A percentile compares a stretch with the other conserved stretches of the same genome.
These are phyloP conservation scores for Eustoma russellianum DNA, from an alignment of 257 asterid genomes.

Conservation along the genomic window DNA sequence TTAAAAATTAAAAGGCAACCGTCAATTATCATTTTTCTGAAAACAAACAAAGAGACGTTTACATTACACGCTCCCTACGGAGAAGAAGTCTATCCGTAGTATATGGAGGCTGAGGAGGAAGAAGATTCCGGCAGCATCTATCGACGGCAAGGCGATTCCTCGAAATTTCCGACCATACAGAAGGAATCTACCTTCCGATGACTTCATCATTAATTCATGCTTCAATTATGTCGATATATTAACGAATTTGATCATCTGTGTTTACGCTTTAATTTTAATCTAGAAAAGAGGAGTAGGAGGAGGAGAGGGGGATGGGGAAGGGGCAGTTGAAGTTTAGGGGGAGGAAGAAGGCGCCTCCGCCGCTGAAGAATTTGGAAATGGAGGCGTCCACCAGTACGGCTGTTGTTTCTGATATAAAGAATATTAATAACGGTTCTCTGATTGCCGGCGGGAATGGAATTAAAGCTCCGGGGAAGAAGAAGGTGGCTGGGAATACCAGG, in stretches of 20 bases:
- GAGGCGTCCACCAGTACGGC: constrained; percentile 13
- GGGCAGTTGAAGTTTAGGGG: constrained; percentile 44
- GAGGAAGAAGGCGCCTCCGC: constrained; percentile 41
- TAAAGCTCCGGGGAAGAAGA: constrained; percentile 34
- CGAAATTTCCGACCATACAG: not conserved
- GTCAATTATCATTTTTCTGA: not conserved
- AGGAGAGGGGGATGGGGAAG: constrained; percentile 24
- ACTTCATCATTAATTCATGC: not conserved
- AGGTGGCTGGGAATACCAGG: constrained; percentile 66
- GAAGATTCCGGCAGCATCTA: not conserved
- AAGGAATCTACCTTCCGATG: not conserved
- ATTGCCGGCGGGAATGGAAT: constrained; percentile 3
- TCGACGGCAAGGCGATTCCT: not conserved
- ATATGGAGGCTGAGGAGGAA: constrained; percentile 4
- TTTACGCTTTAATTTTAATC: constrained; percentile 9
- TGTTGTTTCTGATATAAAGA: not conserved
- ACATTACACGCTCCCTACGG: not conserved
- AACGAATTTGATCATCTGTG: not conserved
- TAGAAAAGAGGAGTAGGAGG: not conserved
- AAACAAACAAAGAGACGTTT: not conserved
- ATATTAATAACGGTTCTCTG: not conserved
- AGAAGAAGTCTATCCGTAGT: not conserved
- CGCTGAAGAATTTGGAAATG: constrained; percentile 30
- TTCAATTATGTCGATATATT: not conserved
- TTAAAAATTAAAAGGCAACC: not conserved